Evolutionary conservation across 208 protist species (phyloP).

Genomic region (Balamuthia mandrillaris): DNA sequence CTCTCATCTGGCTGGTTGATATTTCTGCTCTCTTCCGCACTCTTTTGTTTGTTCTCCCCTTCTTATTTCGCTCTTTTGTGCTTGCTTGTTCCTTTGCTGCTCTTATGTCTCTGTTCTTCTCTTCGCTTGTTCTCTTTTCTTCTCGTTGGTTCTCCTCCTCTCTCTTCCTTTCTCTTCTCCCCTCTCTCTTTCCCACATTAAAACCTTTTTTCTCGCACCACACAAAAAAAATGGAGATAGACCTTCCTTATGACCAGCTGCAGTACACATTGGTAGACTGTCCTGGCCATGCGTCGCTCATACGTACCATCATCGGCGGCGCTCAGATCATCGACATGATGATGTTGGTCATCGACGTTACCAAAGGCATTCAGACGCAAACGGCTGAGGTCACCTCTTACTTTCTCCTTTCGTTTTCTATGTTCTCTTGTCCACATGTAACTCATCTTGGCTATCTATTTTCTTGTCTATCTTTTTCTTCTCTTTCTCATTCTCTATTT

Average conservation of each 20-base stretch:
- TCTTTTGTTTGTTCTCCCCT: not conserved
- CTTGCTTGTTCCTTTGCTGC: not conserved
- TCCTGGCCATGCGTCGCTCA: constrained; percentile 96
- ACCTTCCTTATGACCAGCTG: constrained; percentile 56
- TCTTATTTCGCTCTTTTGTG: not conserved
- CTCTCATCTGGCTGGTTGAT: not conserved
- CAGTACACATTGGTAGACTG: constrained; percentile 96
- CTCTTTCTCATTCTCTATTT: constrained; percentile 44
- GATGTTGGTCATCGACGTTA: constrained; percentile 93
- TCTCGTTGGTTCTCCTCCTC: too few species aligned
- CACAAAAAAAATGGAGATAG: too few species aligned
- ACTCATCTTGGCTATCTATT: not conserved
- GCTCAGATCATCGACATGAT: constrained; percentile 97
- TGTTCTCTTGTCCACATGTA: not conserved
- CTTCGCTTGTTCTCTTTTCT: too few species aligned
- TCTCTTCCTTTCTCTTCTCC: too few species aligned
- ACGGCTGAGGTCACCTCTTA: constrained; percentile 83
- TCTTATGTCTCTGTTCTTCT: too few species aligned
- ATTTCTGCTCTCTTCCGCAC: not conserved
- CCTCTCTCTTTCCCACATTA: too few species aligned
- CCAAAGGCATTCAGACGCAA: constrained; percentile 96
- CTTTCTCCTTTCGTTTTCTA: not conserved
- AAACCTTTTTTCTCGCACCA: too few species aligned
- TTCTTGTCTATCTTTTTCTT: not conserved
- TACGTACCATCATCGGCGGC: constrained; percentile 72